Evolutionary conservation across 768 basidiomycete genomes (phyloP).

Genomic region (Termitomyces sp.): DNA sequence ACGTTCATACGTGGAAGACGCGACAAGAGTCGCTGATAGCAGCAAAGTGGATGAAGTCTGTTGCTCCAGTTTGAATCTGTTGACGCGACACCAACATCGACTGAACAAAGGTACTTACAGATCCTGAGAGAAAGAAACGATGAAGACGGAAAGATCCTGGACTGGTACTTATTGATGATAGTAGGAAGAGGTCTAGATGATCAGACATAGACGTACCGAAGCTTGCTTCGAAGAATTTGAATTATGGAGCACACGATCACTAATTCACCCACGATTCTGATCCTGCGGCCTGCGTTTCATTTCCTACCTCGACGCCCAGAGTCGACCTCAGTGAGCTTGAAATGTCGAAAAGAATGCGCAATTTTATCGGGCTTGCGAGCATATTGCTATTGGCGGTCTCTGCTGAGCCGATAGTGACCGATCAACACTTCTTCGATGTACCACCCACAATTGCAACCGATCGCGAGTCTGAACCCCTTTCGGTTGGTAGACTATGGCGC

Average conservation of each 20-base stretch:
- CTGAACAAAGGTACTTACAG: too few species aligned
- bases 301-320: neutral
- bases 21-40: too few species aligned
- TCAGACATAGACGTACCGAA: too few species aligned
- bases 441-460: neutral
- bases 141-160: too few species aligned
- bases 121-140: too few species aligned
- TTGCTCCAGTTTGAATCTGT: too few species aligned
- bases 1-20: too few species aligned
- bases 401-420: conserved; percentile 4
- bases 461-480: conserved; percentile 3
- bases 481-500: conserved; percentile 16
- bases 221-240: neutral
- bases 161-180: too few species aligned
- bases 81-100: too few species aligned
- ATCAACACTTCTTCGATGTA: conserved; percentile 12
- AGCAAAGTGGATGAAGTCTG: too few species aligned
- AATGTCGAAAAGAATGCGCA: conserved; percentile 2
- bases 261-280: neutral
- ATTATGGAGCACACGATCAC: neutral
- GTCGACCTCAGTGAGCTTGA: neutral
- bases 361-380: conserved; percentile 9
- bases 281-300: neutral
- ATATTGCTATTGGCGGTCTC: conserved; percentile 13
- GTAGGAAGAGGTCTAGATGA: too few species aligned